Evolutionary conservation across 805 yeast genomes (phyloP).

Genomic region (Torulaspora indica): DNA sequence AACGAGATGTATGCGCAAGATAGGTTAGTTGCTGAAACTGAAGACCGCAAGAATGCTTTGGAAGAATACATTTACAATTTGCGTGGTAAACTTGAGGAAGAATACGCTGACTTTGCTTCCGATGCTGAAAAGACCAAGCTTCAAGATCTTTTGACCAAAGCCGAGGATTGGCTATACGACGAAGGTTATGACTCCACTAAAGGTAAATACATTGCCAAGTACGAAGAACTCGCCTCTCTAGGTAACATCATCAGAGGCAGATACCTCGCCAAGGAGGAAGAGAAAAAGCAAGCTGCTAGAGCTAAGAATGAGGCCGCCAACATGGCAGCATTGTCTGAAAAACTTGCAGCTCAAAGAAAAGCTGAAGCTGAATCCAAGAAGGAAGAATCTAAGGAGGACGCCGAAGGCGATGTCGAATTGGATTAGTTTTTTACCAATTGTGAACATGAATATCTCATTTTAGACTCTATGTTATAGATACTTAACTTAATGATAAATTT

Average conservation of each 20-base stretch:
- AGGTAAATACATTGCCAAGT: conserved; percentile 95
- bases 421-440: conserved; percentile 19
- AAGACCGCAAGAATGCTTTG: conserved; percentile 95
- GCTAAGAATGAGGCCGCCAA: conserved; percentile 84
- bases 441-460: neutral
- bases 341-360: conserved; percentile 73
- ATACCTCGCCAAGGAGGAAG: conserved; percentile 90
- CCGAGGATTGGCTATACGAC: conserved; percentile 98
- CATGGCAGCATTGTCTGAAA: conserved; percentile 77
- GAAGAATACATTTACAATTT: conserved; percentile 98
- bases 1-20: conserved; percentile 80
- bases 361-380: conserved; percentile 41
- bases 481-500: conserved; percentile 12
- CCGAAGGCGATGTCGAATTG: conserved; percentile 36
- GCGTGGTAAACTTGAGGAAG: conserved; percentile 94
- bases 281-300: conserved; percentile 82
- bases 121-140: conserved; percentile 85
- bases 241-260: conserved; percentile 96
- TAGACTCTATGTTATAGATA: conserved; percentile 11
- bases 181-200: conserved; percentile 95
- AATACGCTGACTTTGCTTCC: conserved; percentile 80
- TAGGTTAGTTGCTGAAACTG: conserved; percentile 96
- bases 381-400: conserved; percentile 28
- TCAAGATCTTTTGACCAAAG: conserved; percentile 63
- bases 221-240: conserved; percentile 90